Conservation (phyloP, 495 filamentous ascomycete species). For the Tuber melanosporum region DNA sequence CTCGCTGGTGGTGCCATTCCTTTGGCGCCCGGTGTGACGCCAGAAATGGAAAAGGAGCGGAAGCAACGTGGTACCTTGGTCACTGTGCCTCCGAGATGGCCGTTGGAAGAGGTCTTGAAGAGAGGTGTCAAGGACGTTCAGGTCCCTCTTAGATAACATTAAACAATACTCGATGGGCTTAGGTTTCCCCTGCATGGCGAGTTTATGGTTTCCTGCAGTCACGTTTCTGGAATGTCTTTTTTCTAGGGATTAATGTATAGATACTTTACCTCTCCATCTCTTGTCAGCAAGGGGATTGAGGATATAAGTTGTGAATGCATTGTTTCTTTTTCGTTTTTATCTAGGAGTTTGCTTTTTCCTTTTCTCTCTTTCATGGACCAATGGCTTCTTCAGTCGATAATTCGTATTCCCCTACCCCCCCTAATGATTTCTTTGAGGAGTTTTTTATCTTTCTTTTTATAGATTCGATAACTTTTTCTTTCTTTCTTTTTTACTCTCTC, state of each 20-base stretch:
- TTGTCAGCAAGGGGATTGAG: neutral
- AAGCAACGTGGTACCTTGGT: constrained; percentile 53
- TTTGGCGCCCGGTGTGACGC: constrained; percentile 58
- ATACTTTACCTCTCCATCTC: constrained; percentile 2
- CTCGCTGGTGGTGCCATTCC: constrained; percentile 80
- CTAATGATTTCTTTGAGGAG: constrained; percentile 20
- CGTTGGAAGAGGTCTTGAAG: constrained; percentile 69
- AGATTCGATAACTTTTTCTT: constrained; percentile 10
- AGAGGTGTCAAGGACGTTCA: constrained; percentile 75
- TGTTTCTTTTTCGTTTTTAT: constrained; percentile 5
- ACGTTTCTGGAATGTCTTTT: constrained; percentile 22
- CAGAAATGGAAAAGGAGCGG: constrained; percentile 66
- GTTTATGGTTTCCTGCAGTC: neutral
- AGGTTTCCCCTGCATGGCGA: neutral
- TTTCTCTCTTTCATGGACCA: constrained; percentile 10
- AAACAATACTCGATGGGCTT: constrained; percentile 12
- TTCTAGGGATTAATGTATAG: constrained; percentile 24
- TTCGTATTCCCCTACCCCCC: constrained; percentile 22
- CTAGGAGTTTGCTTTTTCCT: constrained; percentile 21
- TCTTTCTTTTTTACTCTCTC: constrained; percentile 2
- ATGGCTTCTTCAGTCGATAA: constrained; percentile 29
- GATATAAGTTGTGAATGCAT: constrained; percentile 16
- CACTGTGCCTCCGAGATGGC: constrained; percentile 69
- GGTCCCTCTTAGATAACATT: constrained; percentile 54
- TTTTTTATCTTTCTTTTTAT: constrained; percentile 19